A percentile compares a stretch with the other conserved stretches of the same genome.
Conservation (phyloP, 2,329 filamentous ascomycete species). For the Xylariaceae sp. region DNA sequence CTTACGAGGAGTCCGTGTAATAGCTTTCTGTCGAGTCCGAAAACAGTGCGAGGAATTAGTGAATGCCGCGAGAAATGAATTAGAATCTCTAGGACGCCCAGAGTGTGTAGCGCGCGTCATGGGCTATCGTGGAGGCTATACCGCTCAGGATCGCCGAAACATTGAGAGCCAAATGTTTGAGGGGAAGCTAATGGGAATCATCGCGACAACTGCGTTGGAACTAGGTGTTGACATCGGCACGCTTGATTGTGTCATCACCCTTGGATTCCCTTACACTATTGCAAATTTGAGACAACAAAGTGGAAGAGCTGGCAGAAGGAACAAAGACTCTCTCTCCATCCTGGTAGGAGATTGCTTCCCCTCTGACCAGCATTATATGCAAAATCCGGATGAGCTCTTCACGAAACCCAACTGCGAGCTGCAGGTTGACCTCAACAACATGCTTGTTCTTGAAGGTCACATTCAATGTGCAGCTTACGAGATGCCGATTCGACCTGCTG, state of each 20-base stretch:
- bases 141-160: constrained; percentile 77
- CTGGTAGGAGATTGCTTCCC: constrained; percentile 85
- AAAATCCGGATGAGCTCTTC: constrained; percentile 90
- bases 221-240: constrained; percentile 93
- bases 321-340: constrained; percentile 88
- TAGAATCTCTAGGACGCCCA: constrained; percentile 65
- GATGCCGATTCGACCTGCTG: constrained; percentile 78
- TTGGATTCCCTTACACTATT: constrained; percentile 94
- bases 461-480: constrained; percentile 94
- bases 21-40: constrained; percentile 85
- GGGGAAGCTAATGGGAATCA: constrained; percentile 85
- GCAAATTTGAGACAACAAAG: constrained; percentile 93
- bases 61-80: constrained; percentile 72
- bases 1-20: constrained; percentile 81
- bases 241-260: constrained; percentile 87
- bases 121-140: constrained; percentile 95
- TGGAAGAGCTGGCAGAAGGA: constrained; percentile 83
- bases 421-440: constrained; percentile 86
- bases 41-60: constrained; percentile 86
- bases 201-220: constrained; percentile 90
- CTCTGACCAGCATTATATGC: constrained; percentile 95
- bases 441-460: constrained; percentile 88
- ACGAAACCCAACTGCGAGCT: constrained; percentile 85
- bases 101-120: constrained; percentile 80
- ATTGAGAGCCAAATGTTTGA: constrained; percentile 98